Evolutionary conservation across 495 filamentous ascomycete species (phyloP).

Genomic region (Tuber melanosporum): DNA sequence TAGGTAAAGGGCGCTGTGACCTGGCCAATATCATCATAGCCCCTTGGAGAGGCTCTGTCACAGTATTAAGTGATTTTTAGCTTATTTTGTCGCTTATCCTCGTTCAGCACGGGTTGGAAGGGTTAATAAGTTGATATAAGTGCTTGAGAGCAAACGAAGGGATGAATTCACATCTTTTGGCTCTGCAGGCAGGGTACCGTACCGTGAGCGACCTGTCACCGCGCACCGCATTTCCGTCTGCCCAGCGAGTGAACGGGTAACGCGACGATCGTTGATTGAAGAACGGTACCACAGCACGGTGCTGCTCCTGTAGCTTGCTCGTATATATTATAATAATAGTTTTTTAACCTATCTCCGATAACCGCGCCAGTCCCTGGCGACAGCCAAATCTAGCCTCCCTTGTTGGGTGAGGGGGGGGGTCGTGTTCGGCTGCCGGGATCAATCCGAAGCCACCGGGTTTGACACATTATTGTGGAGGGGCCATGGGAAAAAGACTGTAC

Average conservation of each 20-base stretch:
- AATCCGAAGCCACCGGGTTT: not conserved
- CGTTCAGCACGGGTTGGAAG: too few relatives aligned
- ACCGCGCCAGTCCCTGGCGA: not conserved
- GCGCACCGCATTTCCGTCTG: not conserved
- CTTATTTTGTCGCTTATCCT: not conserved
- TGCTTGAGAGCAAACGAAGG: too few relatives aligned
- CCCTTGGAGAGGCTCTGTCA: too few relatives aligned
- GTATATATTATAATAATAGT: too few relatives aligned
- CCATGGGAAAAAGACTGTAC: not conserved
- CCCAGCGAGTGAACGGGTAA: not conserved
- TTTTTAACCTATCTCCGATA: not conserved
- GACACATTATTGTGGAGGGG: not conserved
- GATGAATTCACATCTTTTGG: not conserved
- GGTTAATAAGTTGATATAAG: too few relatives aligned
- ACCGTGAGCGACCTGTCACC: not conserved
- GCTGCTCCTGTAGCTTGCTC: not conserved
- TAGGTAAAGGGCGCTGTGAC: not conserved
- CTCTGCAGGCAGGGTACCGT: too few relatives aligned
- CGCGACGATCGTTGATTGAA: not conserved
- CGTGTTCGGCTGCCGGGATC: not conserved
- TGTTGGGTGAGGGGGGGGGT: not conserved
- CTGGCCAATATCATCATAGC: too few relatives aligned
- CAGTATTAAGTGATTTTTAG: too few relatives aligned
- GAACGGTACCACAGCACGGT: not conserved
- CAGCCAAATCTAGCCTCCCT: not conserved